Evolutionary conservation across 192 early-diverging fungal species (phyloP), one percentile per base, ranked within the genome.

Genomic region (Coemansia sp.): DNA sequence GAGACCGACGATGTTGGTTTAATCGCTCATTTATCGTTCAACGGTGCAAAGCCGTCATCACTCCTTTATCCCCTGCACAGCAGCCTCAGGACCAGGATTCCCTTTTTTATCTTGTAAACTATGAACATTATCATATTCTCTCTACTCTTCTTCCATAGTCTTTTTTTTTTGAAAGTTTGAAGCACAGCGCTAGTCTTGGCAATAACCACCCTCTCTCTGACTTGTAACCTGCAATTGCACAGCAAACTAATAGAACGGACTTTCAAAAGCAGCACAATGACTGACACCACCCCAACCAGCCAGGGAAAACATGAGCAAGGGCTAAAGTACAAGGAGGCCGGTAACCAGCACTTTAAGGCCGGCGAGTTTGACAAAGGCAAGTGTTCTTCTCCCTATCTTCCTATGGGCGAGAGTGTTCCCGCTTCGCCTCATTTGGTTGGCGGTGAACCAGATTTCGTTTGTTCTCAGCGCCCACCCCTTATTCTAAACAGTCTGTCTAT

Each of bases 271-370:
- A 65, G 6, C 20, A 66, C 13, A 59, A 82, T 42, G 62, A 67
- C 13, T 1, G 32, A 32, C 19, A 45, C 44, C 44, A 22, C 51
- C 32, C 22, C 51, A 7, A 7, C 22, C 20, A 54, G 25, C 20
- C 13, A 54, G 25, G 51, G 5, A 8, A 83, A 83, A 64, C 65
- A 17, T 42, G 64, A 43, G 19, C 39, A 72, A 64, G 81, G 81
- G 11, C 54, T 83, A 37, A 38, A 62, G 38, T 59, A 63, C 59
- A 83, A 83, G 67, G 50, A 78, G 12, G 66, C 55, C 4, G 81
- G 71, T 43, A 71, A 71, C 69, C 22, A 51, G 25, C 41, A 51
- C 40, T 83, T 77, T 65, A 77, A 77, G 69, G 70, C 63, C 3
- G 60, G 64, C 10, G 57, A 72, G 5, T 83, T 64, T 25, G 39